Evolutionary conservation across 2,329 filamentous ascomycete genomes (phyloP), one percentile per base, ranked within the genome.

Genomic region (Coniella vitis): DNA sequence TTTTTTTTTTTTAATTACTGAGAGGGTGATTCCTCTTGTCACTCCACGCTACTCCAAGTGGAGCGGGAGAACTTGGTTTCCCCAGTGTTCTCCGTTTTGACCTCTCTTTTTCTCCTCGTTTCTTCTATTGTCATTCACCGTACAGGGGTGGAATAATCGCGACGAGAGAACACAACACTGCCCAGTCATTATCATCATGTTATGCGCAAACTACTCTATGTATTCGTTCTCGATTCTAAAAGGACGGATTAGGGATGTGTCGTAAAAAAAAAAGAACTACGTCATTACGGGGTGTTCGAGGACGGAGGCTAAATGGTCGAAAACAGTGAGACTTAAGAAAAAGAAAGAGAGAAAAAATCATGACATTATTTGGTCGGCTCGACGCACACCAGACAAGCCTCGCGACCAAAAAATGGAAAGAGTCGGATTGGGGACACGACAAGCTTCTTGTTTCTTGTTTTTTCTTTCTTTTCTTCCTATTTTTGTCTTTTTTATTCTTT

Each of bases 191-290:
- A 10, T 39, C 20, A 31, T 31, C 20, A 31, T 31, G 29, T 32
- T 20, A 31, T 16, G 16, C 21, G 3, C 31, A 49, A 16, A 29
- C 29, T 36, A 31, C n/a, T 50, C 34, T 4, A 37, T 45, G 47
- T 48, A 45, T 45, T 37, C 43, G 51, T 53, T 51, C 44, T 51
- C 35, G 40, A 42, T 40, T 48, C 51, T 48, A 51, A 53, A 53
- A 51, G 51, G 35, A 48, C 48, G 51, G 48, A 38, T 44, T 42
- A 53, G 51, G 51, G 51, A 53, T 43, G 44, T 42, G 38, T 48
- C 51, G 34, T 53, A 53, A 53, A 51, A 32, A 19, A 42, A 13
- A 39, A 14, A 46, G 12, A 29, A 29, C 10, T 29, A 29, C 10
- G 25, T 29, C 25, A 31, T 34, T 38, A 19, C 32, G 38, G 40